phyloP scores from a whole-genome alignment of 208 protist species.

The Wallacemonas sp. region DNA sequence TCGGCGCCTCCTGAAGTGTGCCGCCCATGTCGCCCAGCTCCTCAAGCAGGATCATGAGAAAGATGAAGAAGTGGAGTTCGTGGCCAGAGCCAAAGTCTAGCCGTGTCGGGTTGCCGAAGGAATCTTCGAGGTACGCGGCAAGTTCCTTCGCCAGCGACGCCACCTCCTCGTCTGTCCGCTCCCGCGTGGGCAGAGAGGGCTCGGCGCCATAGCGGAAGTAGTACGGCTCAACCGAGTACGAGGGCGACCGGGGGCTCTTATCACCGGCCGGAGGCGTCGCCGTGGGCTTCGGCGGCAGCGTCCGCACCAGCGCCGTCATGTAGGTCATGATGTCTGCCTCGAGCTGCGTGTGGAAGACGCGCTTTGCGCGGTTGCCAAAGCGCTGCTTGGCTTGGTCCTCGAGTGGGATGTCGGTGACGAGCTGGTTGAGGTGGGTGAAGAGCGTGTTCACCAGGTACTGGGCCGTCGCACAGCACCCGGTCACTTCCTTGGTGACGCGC shows the following conservation, averaged over 20 bases:
- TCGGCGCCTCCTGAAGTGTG: conserved; percentile 28
- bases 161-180: conserved; percentile 24
- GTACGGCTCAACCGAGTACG: background rate
- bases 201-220: background rate
- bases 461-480: conserved; percentile 35
- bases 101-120: conserved; percentile 95
- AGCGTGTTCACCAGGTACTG: conserved; percentile 46
- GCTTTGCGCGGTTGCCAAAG: conserved; percentile 88
- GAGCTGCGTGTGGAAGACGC: conserved; percentile 64
- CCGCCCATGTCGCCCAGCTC: conserved; percentile 70
- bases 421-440: conserved; percentile 51
- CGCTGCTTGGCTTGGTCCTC: conserved; percentile 79
- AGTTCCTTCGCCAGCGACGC: conserved; percentile 74
- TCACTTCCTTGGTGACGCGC: conserved; percentile 13
- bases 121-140: conserved; percentile 87
- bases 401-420: conserved; percentile 74
- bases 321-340: conserved; percentile 39
- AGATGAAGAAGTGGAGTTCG: conserved; percentile 97
- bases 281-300: conserved; percentile 31
- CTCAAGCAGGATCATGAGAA: conserved; percentile 90
- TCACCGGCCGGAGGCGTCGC: too few relatives aligned
- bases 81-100: conserved; percentile 99
- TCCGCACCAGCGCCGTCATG: conserved; percentile 56
- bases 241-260: conserved; percentile 10
- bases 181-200: background rate